Conservation (phyloP, 345 rosid genomes). For the Salix udensis region DNA sequence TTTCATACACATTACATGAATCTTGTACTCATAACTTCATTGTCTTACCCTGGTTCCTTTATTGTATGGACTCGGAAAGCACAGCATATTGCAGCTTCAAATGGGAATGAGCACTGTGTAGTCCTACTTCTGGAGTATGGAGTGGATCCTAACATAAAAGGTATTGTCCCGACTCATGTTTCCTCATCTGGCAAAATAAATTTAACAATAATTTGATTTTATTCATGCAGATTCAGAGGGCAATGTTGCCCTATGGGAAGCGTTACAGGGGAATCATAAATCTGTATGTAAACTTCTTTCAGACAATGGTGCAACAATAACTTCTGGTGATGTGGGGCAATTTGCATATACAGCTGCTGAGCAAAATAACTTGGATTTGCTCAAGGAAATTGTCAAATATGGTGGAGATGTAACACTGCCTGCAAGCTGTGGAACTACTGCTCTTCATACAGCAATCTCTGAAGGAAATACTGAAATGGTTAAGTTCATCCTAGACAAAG, state of each 20-base stretch:
- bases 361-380: constrained; percentile 51
- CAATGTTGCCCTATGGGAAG: constrained; percentile 82
- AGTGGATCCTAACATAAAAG: constrained; percentile 71
- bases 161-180: constrained; percentile 24
- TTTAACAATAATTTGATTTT: neutral
- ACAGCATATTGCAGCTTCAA: constrained; percentile 86
- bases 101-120: constrained; percentile 59
- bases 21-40: neutral
- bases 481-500: constrained; percentile 55
- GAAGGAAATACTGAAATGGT: constrained; percentile 63
- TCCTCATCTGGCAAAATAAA: neutral
- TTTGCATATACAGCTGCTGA: constrained; percentile 55
- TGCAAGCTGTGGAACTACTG: constrained; percentile 45
- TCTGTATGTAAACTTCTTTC: constrained; percentile 42
- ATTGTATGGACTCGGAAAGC: constrained; percentile 1
- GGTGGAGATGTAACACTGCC: constrained; percentile 64
- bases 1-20: neutral
- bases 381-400: constrained; percentile 42
- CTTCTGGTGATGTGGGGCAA: constrained; percentile 49
- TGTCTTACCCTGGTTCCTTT: neutral
- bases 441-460: constrained; percentile 64
- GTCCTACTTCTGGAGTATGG: constrained; percentile 64
- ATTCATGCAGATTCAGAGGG: constrained; percentile 68
- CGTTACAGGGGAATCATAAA: constrained; percentile 56
- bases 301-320: constrained; percentile 60